A percentile compares a stretch with the other conserved stretches of the same genome.
Conservation (phyloP, 2,329 filamentous ascomycete species). For the Didymella lethalis region DNA sequence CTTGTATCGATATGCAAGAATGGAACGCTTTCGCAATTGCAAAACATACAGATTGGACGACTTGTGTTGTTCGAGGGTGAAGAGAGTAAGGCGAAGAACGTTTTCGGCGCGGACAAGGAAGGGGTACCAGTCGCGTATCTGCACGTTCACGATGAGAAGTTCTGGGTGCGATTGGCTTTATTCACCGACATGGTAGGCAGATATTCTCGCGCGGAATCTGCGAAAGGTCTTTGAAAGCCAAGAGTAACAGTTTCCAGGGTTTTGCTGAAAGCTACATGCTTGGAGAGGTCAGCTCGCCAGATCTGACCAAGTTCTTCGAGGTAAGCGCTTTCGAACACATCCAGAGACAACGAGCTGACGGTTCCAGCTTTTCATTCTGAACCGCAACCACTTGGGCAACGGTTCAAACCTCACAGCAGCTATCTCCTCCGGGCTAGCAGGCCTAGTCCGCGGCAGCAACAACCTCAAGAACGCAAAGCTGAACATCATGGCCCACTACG, state of each 20-base stretch:
- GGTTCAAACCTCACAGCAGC: constrained; percentile 69
- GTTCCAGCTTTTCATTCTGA: constrained; percentile 71
- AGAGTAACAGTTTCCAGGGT: constrained; percentile 53
- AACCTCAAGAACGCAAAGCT: constrained; percentile 61
- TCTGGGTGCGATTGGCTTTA: constrained; percentile 73
- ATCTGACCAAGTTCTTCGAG: constrained; percentile 73
- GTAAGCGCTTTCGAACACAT: constrained; percentile 46
- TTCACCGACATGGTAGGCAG: constrained; percentile 72
- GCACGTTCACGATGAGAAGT: constrained; percentile 69
- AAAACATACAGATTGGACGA: constrained; percentile 57
- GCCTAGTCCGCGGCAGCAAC: constrained; percentile 59
- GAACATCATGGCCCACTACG: constrained; percentile 77
- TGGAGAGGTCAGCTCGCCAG: constrained; percentile 71
- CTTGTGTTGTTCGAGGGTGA: constrained; percentile 55
- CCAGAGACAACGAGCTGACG: constrained; percentile 27
- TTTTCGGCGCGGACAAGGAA: constrained; percentile 51
- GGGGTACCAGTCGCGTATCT: constrained; percentile 61
- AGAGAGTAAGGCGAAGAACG: constrained; percentile 55
- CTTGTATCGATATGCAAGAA: constrained; percentile 57
- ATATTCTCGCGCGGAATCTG: background rate
- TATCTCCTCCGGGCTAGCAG: constrained; percentile 65
- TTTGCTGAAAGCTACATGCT: constrained; percentile 79
- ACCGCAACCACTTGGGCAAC: constrained; percentile 70
- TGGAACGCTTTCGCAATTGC: constrained; percentile 56
- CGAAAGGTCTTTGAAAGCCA: background rate